Base-by-base conservation (phyloP, 1,139 yeast genomes). In the Protomyces macrosporus region DNA sequence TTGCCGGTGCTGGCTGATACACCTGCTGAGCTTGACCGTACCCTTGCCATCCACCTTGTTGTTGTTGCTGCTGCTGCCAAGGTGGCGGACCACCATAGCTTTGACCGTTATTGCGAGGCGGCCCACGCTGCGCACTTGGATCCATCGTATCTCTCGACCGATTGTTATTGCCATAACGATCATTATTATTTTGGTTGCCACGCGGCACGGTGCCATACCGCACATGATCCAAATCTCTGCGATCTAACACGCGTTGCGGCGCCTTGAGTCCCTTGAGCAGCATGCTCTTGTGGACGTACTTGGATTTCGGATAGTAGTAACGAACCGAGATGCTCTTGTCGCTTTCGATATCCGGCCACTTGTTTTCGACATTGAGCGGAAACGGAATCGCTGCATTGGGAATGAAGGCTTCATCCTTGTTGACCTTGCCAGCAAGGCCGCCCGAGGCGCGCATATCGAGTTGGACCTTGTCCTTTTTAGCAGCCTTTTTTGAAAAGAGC, bases 371-470 rank as follows among this genome's bases (percentile, higher is more conserved):
- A 16, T 78, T 75, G 55, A 91, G 77, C 0, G 96, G 96, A 71
- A 83, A 88, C 3, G 72, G 73, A 30, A 86, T 72, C 2, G 76
- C 73, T 0, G 80, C 78, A n/a, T 78, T 78, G 0, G 82, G 78
- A 14, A 76, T 75, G 72, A 81, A 89, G 14, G 75, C 77, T 1
- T 73, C 74, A 51, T 80, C 78, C 14, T 77, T 75, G 23, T 71
- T 72, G 1, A 84, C 87, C 3, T 74, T 75, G 0, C 98, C 98
- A 0, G 95, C 83, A 51, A 93, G 72, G 66, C 95, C 82, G 3
- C 62, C 62, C 6, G 62, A 58, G 4, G 56, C 45, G 56, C 30
- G 53, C 62, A 58, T 58, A 42, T 58, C 62, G 64, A 62, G 53
- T 3, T 63, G 45, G 14, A 62, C 54, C 60, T 67, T 68, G 14